phyloP scores from a whole-genome alignment of 225 moss, liverwort and hornwort species.

The Lunularia cruciata region DNA sequence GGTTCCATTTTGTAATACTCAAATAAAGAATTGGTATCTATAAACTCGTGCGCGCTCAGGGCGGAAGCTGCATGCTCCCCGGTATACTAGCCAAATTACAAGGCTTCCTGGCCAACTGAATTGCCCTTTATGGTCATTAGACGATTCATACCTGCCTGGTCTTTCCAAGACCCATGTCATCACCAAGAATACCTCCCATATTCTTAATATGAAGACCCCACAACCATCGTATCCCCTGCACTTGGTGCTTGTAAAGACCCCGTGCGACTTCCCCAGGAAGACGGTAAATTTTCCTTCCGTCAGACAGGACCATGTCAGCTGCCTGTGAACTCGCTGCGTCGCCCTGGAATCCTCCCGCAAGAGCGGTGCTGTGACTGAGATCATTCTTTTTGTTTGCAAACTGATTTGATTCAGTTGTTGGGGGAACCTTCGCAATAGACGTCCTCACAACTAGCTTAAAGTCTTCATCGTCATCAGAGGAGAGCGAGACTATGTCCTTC shows the following conservation, averaged over 20 bases:
- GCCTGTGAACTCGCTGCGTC: background rate
- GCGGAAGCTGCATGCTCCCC: too few species aligned
- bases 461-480: constrained; percentile 35
- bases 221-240: constrained; percentile 73
- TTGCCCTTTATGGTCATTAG: too few species aligned
- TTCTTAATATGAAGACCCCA: constrained; percentile 77
- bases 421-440: background rate
- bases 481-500: constrained; percentile 20
- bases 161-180: constrained; percentile 99
- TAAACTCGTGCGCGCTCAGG: too few species aligned
- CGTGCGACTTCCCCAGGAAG: constrained; percentile 60
- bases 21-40: too few species aligned
- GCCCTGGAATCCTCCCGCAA: background rate
- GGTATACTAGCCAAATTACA: too few species aligned
- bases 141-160: constrained; percentile 72
- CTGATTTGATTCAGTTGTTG: background rate
- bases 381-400: background rate
- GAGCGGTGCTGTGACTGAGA: background rate
- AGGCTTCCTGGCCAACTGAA: too few species aligned
- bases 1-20: too few species aligned
- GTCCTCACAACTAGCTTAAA: background rate
- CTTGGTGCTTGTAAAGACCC: constrained; percentile 79
- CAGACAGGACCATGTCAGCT: constrained; percentile 35
- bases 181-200: constrained; percentile 95
- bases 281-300: constrained; percentile 55